Conservation (phyloP, 306 rosid species). For the Vigna mungo region DNA sequence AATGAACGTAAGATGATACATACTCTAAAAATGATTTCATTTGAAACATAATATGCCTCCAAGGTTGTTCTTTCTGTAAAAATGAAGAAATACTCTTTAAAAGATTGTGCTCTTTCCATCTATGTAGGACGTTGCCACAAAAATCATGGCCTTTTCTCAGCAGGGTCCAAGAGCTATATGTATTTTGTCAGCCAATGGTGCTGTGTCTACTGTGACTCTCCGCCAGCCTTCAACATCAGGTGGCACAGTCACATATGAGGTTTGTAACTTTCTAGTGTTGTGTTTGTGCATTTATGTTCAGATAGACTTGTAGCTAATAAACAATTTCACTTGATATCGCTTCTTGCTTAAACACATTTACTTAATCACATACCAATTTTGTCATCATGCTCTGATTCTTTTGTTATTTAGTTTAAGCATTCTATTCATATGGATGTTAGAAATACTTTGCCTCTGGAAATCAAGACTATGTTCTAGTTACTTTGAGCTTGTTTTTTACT, state of each 20-base stretch:
- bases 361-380: no score
- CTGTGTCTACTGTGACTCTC: conserved; percentile 92
- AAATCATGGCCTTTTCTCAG: conserved; percentile 91
- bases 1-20: background rate
- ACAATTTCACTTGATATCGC: background rate
- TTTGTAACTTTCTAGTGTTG: conserved; percentile 36
- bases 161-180: conserved; percentile 88
- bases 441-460: background rate
- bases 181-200: conserved; percentile 88
- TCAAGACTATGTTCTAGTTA: background rate
- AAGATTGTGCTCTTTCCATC: conserved; percentile 30
- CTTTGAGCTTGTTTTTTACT: background rate
- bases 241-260: conserved; percentile 95
- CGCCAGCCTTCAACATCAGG: conserved; percentile 90
- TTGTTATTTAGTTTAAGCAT: conserved; percentile 1
- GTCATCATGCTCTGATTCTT: background rate
- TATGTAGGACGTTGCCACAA: conserved; percentile 82
- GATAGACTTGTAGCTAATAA: background rate
- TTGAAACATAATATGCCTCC: background rate
- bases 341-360: background rate
- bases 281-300: background rate
- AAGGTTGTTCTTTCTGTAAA: background rate
- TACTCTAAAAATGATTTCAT: background rate
- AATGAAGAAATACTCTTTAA: background rate
- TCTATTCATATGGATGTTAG: background rate